Conservation (phyloP, 2,329 filamentous ascomycete genomes). For the Stagonosporopsis tanaceti region DNA sequence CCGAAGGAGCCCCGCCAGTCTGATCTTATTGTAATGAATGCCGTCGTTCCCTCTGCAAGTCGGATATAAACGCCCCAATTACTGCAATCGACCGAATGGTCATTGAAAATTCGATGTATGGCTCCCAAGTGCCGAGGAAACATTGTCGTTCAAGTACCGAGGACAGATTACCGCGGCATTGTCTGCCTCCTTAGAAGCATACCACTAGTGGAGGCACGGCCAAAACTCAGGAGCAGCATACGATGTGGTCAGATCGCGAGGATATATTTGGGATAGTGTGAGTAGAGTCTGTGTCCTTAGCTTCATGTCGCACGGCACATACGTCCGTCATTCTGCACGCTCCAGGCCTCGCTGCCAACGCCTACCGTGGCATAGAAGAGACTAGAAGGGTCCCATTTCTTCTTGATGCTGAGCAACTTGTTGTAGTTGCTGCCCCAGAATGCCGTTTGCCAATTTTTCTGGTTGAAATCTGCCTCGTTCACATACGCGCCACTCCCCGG, state of each 20-base stretch:
- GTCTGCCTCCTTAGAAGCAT: not conserved
- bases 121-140: not conserved
- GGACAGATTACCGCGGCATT: not conserved
- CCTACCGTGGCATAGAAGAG: constrained; percentile 41
- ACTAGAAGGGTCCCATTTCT: constrained; percentile 39
- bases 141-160: not conserved
- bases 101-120: not conserved
- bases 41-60: not conserved
- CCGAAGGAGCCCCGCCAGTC: constrained; percentile 1
- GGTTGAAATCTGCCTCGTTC: constrained; percentile 35
- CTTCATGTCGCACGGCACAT: constrained; percentile 20
- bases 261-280: no score
- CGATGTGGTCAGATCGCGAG: no score
- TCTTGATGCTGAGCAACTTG: constrained; percentile 36
- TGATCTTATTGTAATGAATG: not conserved
- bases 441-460: constrained; percentile 30
- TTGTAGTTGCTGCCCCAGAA: constrained; percentile 39
- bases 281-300: not conserved
- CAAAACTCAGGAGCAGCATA: no score
- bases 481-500: constrained; percentile 34
- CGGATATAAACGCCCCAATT: not conserved
- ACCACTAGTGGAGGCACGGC: no score
- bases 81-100: not conserved
- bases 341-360: constrained; percentile 41
- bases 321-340: constrained; percentile 26